phyloP scores from a whole-genome alignment of 2,329 filamentous ascomycete species.

The Calonectria fujianensis region DNA sequence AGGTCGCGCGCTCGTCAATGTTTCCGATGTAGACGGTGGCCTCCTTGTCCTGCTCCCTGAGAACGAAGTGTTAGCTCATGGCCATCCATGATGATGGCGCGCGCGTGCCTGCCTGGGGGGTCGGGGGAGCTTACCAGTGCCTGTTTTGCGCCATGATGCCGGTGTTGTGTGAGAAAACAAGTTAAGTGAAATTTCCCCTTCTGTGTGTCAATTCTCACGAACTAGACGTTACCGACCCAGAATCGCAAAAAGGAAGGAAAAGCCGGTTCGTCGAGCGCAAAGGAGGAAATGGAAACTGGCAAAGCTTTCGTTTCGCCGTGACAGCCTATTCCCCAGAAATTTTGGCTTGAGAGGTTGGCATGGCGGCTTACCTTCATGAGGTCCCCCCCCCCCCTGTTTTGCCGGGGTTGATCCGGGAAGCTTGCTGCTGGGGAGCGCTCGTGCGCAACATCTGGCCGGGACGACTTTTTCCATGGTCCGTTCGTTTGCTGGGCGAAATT shows the following conservation, averaged over 20 bases:
- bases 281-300: constrained; percentile 29
- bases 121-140: constrained; percentile 78
- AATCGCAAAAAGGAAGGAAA: not conserved
- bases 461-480: constrained; percentile 54
- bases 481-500: constrained; percentile 47
- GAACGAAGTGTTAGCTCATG: constrained; percentile 42
- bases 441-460: constrained; percentile 28
- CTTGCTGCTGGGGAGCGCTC: not conserved
- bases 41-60: constrained; percentile 97
- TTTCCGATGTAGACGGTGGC: constrained; percentile 99
- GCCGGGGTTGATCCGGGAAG: constrained; percentile 59
- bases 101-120: not conserved
- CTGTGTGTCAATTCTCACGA: not conserved
- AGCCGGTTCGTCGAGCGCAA: constrained; percentile 27
- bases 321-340: constrained; percentile 49
- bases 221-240: not conserved
- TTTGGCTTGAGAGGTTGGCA: constrained; percentile 51
- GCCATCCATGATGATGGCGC: constrained; percentile 25
- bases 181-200: constrained; percentile 19
- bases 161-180: constrained; percentile 41
- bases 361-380: constrained; percentile 43
- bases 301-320: constrained; percentile 39
- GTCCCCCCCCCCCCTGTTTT: constrained; percentile 37
- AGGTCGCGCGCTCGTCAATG: constrained; percentile 95
- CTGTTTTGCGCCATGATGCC: constrained; percentile 79